Base-by-base conservation (phyloP, 2,329 filamentous ascomycete genomes). In the Talaromyces sp. region DNA sequence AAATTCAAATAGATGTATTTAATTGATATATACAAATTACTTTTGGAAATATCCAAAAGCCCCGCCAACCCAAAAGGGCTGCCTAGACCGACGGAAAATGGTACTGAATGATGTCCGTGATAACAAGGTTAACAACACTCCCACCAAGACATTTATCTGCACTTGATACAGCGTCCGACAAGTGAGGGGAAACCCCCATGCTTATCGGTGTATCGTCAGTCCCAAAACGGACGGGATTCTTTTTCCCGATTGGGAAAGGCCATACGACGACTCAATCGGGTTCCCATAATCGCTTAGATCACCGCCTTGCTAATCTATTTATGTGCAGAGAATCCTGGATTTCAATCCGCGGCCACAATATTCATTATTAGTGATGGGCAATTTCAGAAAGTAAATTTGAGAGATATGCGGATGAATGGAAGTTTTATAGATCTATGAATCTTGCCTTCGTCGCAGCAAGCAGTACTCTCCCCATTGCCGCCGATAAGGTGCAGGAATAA, bases 391-490 rank as follows among this genome's bases (percentile, higher is more conserved):
- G 23, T 23, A 23, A 2, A 23, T 23, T 23, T 23, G 23, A 23
- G 23, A 23, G 23, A 23, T 23, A 23, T 23, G 23, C 23, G 23
- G 23, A 23, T 23, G 23, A 23, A 23, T 23, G 23, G 23, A 23
- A 23, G 23, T 23, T 23, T 2, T 23, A 23, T 23, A 2, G 4
- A 40, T 40, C 36, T 40, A n/a, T 40, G 36, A 40, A 40, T 40
- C 36, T 33, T 62, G 27, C 12, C 42, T 56, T 14, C 86, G 85
- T 69, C 85, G 84, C 66, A 98, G 77, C 58, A 99, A 80, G 74
- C 95, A 99, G 75, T 98, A 96, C 59, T 87, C 82, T 18, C 92
- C 95, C 92, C 93, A 98, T 75, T 86, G 87, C 61, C 94, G 85
- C 68, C 83, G 85, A 66, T 87, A 88, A 63, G 82, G 83, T 50